Evolutionary conservation across 495 filamentous ascomycete genomes (phyloP).

Genomic region (Thozetella sp.): DNA sequence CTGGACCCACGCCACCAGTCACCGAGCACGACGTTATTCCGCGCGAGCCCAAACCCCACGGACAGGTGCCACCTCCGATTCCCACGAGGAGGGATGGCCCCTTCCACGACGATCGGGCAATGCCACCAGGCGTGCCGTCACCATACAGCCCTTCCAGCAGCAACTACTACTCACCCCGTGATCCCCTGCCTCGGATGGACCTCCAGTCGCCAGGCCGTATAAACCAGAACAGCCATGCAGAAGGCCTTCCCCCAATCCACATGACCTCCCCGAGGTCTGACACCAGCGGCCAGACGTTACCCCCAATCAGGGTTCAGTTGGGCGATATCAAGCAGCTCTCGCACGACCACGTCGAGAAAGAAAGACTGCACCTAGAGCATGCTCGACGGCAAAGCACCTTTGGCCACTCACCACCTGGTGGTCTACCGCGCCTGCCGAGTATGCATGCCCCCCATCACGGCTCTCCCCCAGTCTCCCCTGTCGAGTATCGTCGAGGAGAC

Average conservation of each 20-base stretch:
- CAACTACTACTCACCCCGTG: slow-evolving; percentile 23
- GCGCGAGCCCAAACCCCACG: slow-evolving; percentile 9
- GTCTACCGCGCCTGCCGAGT: slow-evolving; percentile 15
- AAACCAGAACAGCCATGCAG: slow-evolving; percentile 27
- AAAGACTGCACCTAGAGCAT: slow-evolving; percentile 27
- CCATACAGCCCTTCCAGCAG: slow-evolving; percentile 17
- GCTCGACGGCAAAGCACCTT: slow-evolving; percentile 9
- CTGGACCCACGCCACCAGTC: slow-evolving; percentile 21
- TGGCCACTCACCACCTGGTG: slow-evolving; percentile 20
- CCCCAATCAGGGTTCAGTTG: slow-evolving; percentile 44
- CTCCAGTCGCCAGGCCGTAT: slow-evolving; percentile 30
- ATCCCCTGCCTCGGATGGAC: slow-evolving; percentile 18
- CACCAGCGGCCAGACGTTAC: slow-evolving; percentile 39
- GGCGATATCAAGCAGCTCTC: slow-evolving; percentile 55
- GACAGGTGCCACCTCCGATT: slow-evolving; percentile 18
- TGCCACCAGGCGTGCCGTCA: slow-evolving; percentile 14
- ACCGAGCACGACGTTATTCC: slow-evolving; percentile 24
- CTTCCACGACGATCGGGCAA: slow-evolving; percentile 15
- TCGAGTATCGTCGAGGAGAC: slow-evolving; percentile 20
- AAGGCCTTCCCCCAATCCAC: slow-evolving; percentile 51
- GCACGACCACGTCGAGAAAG: slow-evolving; percentile 58
- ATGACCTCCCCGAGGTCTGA: slow-evolving; percentile 45
- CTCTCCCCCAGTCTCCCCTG: slow-evolving; percentile 36
- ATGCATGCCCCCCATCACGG: slow-evolving; percentile 22
- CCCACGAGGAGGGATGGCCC: slow-evolving; percentile 13